Evolutionary conservation across 176 grass and related monocot genomes (phyloP), one percentile per base, ranked within the genome.

Genomic region (Stipa capillata): DNA sequence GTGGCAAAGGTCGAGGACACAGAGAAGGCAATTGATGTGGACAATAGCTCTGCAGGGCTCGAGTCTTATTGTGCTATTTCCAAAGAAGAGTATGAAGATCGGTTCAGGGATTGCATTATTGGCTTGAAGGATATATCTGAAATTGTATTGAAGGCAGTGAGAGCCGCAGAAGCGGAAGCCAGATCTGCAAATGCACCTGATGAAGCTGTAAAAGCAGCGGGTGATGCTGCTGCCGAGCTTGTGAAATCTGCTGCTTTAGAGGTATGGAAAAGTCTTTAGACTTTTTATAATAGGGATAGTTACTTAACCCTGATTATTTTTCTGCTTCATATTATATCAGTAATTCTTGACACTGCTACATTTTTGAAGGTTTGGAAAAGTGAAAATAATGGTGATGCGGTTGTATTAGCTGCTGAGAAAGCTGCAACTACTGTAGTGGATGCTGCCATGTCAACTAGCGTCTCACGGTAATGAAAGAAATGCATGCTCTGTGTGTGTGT

Each of bases 191-290:
- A 88, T 81, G 96, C 90, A 55, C 90, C 96, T 61, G 67, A 76
- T 65, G 96, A 99, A 50, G 96, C 96, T 77, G 83, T 94, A 35
- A 93, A 95, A 91, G 96, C 96, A 60, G 96, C 92, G 64, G 96
- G 92, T 60, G 96, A 99, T 91, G 96, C 96, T 77, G 96, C 96
- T 54, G 96, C 96, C 0, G 96, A 99, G 81, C 85, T 99, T 89
- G 96, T 99, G 49, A 93, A 87, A 80, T 92, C 83, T 85, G 83
- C 90, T 74, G 96, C 96, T 76, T 87, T 72, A 51, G 96, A 99
- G 96, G 96, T 93, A 99, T 64, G 29, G 4, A 55, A 47, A 69
- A 60, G 55, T 35, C 11, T 50, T 79, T 60, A 51, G 57, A 57
- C 17, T 69, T 21, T 5, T 18, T 42, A 8, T 61, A 37, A 69